These are phyloP conservation scores for Fusarium globosum DNA, from an alignment of 2,329 filamentous ascomycete species.

Conservation along the genomic window DNA sequence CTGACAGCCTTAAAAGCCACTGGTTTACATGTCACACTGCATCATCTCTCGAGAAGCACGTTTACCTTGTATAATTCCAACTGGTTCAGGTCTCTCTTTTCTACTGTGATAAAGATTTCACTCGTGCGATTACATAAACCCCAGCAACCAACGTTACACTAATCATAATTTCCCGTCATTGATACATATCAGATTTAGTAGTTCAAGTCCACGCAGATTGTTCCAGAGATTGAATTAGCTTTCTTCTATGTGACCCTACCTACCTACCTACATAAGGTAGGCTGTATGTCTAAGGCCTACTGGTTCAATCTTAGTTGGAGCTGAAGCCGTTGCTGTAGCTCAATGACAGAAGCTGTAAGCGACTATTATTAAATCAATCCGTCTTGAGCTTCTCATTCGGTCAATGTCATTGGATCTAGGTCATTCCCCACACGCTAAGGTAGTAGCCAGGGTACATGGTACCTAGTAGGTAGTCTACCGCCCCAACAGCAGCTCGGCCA, in stretches of 20 bases:
- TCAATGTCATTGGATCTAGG: neutral
- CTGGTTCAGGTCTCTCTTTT: neutral
- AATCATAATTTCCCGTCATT: neutral
- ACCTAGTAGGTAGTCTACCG: slow-evolving; percentile 36
- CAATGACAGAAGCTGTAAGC: neutral
- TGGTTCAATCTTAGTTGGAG: neutral
- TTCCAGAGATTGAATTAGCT: neutral
- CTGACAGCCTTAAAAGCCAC: neutral
- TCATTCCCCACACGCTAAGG: slow-evolving; percentile 3
- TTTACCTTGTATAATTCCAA: neutral
- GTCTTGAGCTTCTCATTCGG: neutral
- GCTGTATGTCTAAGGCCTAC: neutral
- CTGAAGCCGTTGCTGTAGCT: neutral
- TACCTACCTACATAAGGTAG: neutral
- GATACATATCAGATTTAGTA: neutral
- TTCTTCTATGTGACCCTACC: neutral
- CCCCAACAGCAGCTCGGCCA: slow-evolving; percentile 43
- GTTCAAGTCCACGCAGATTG: neutral
- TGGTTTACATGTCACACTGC: neutral
- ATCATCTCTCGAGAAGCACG: neutral
- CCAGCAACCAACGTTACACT: neutral
- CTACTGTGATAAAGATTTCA: neutral
- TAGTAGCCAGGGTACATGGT: too few relatives aligned
- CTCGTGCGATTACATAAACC: neutral
- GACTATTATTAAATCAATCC: neutral